Percentiles rank a stretch among this genome's conserved stretches.
Evolutionary conservation across 305 asterid genomes (phyloP).

Genomic region (Solanum hybrid): DNA sequence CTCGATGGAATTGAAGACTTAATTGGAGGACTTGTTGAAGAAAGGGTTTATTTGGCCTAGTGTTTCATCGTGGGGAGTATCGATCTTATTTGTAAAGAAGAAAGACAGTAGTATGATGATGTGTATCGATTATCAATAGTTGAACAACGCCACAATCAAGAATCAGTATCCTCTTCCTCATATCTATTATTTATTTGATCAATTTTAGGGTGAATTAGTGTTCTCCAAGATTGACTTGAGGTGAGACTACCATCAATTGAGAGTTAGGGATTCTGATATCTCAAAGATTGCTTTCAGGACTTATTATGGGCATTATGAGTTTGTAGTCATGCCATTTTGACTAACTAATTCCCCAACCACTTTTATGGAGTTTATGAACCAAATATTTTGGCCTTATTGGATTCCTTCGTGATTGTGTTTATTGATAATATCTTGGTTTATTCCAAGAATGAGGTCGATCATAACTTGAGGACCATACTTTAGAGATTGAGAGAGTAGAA

Average conservation of each 20-base stretch:
- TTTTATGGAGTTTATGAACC: not conserved
- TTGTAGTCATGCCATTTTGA: not conserved
- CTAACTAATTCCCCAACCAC: not conserved
- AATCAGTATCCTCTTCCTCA: not conserved
- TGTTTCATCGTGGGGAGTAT: not conserved
- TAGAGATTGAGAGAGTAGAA: not conserved
- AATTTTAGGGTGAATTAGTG: not conserved
- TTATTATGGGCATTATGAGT: not conserved
- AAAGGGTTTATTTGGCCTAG: too few relatives aligned
- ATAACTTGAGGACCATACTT: not conserved
- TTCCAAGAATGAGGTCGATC: not conserved
- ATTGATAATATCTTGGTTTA: not conserved
- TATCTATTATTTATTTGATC: not conserved
- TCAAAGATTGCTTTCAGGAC: not conserved
- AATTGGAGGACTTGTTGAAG: not conserved
- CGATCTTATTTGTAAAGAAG: not conserved
- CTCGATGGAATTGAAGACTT: not conserved
- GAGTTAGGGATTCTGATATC: not conserved
- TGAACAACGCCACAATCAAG: not conserved
- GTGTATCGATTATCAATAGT: not conserved
- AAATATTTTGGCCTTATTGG: not conserved
- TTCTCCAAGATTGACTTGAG: not conserved
- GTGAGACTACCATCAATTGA: not conserved
- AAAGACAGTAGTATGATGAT: not conserved
- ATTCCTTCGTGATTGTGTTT: not conserved